Base-by-base conservation (phyloP, 1,139 yeast genomes). In the Blastobotrys buckinghamii region DNA sequence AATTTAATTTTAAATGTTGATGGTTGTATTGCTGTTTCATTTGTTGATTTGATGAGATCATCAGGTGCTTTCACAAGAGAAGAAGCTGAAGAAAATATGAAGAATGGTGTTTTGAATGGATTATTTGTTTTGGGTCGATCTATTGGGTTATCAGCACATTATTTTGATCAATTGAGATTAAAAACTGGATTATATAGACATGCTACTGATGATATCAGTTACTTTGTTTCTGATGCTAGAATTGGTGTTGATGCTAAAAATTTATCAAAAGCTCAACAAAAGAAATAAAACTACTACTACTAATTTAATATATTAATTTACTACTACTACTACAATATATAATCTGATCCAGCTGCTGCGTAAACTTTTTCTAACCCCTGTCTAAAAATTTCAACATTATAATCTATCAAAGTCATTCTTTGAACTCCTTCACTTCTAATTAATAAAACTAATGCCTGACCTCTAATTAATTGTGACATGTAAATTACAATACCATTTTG, bases 391-490 rank as follows among this genome's bases (percentile, higher is more conserved):
- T 83, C 85, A 38, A 90, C 90, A 63, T 92, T 92, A 65, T 88
- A 90, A 64, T 92, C 97, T 29, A 90, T 82, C 39, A 92, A 78
- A 0, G 96, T 82, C 59, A 86, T 68, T 50, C 67, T 64, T 49
- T 67, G 68, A 10, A 62, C 59, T 12, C 65, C 63, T 26, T 70
- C 89, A 45, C 82, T 77, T 50, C 95, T 76, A 35, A 88, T 82
- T 52, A 90, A 74, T 1, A 96, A 95, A 39, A 92, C 96, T 51
- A 92, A 73, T 2, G 97, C 96, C 58, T 90, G 73, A 0, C 97
- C 97, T 57, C 95, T 76, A 50, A 92, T 85, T 96, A 92, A 89
- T 62, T 88, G 95, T 55, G 84, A 83, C 63, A 92, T 73, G 60
- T 89, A 89, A 41, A 92, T 72, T 32, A 85, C 79, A 30, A 87